Base-by-base conservation (phyloP, 257 asterid species). In the Scutellaria galericulata region DNA sequence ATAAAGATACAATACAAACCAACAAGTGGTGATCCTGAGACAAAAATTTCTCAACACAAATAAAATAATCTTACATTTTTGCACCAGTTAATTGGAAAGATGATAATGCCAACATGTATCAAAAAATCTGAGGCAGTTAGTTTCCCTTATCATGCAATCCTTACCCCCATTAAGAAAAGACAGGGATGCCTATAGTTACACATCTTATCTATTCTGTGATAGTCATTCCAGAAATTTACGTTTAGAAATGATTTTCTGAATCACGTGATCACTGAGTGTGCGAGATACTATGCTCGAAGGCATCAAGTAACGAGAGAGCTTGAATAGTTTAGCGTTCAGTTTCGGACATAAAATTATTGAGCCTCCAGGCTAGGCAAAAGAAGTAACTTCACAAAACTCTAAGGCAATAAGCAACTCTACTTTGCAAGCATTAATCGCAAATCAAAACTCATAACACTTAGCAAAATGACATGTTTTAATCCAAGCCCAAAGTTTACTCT, bases 141-240 rank as follows among this genome's bases (percentile, higher is more conserved):
- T 6, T n/a, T 48, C 9, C 59, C 58, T 12, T 48, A 27, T 47
- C 18, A 7, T 68, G 47, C 66, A 35, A 35, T 6, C 66, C 45
- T n/a, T 12, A 58, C 64, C 64, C 64, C 48, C 50, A 40, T 4
- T 9, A 2, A n/a, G 13, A 24, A 11, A 22, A 22, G 57, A 24
- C 20, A 65, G 24, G 24, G 53, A 27, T 8, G 31, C 24, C 12
- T 6, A 14, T 18, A 60, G 44, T 18, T 7, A 31, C 41, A 15
- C 18, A 63, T n/a, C 54, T 44, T 45, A 42, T 64, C 41, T 45
- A 64, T 64, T 9, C 48, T 1, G 7, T 42, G 6, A 64, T 24
- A 55, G 37, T 46, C 46, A 66, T 66, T 45, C 68, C 66, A 65
- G 68, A 65, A 52, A n/a, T n/a, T 15, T 12, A 59, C 31, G 13